These are phyloP conservation scores for Rugonectria rugulosa DNA, from an alignment of 2,329 filamentous ascomycete species.

Conservation along the genomic window DNA sequence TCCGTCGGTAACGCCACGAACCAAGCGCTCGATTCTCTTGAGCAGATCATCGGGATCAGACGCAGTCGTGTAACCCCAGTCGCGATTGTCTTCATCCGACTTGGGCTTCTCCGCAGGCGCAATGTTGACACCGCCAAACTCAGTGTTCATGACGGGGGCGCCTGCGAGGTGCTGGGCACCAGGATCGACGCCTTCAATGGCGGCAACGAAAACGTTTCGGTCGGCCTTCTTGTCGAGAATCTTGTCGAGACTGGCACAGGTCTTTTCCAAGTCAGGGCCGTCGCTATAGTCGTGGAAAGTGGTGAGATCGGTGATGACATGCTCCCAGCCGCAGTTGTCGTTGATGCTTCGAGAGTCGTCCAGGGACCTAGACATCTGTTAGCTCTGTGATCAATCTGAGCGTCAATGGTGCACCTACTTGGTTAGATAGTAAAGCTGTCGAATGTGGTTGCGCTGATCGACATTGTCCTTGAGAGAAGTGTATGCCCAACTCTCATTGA, in stretches of 20 bases:
- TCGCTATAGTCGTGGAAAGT: slow-evolving; percentile 76
- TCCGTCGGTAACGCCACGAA: slow-evolving; percentile 63
- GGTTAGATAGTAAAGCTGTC: slow-evolving; percentile 68
- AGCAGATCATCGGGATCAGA: slow-evolving; percentile 66
- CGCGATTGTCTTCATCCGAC: slow-evolving; percentile 51
- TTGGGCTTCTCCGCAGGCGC: slow-evolving; percentile 51
- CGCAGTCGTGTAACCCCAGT: slow-evolving; percentile 76
- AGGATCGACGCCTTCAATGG: slow-evolving; percentile 51
- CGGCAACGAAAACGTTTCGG: slow-evolving; percentile 61
- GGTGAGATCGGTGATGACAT: slow-evolving; percentile 68
- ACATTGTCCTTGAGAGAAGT: slow-evolving; percentile 61
- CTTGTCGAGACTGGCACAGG: slow-evolving; percentile 59
- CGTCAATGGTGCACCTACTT: slow-evolving; percentile 53
- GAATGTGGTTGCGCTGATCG: slow-evolving; percentile 69
- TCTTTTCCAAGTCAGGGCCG: slow-evolving; percentile 60
- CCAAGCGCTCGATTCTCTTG: slow-evolving; percentile 63
- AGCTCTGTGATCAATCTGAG: background rate
- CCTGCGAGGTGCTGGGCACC: slow-evolving; percentile 60
- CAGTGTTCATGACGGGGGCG: slow-evolving; percentile 70
- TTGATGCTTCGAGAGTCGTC: slow-evolving; percentile 72
- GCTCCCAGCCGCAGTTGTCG: slow-evolving; percentile 77
- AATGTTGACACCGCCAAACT: slow-evolving; percentile 75
- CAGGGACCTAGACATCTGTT: slow-evolving; percentile 48
- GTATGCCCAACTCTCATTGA: slow-evolving; percentile 72
- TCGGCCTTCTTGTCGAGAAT: slow-evolving; percentile 63